A percentile compares a stretch with the other conserved stretches of the same genome.
Evolutionary conservation across 441 rosid species (phyloP).

Genomic region (Dalechampia spathulata): DNA sequence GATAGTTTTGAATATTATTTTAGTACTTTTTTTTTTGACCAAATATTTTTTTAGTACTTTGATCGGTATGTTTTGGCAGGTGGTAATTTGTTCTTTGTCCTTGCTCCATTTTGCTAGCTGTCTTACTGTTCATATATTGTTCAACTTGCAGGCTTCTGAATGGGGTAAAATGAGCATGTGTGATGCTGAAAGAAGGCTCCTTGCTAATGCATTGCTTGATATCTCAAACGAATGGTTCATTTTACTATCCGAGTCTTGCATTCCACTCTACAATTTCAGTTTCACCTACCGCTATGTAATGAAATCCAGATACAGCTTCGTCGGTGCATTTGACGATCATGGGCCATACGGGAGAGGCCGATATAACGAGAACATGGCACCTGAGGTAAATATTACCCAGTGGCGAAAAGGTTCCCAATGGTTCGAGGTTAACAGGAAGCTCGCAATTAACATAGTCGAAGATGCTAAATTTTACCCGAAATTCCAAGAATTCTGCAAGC

Average conservation of each 20-base stretch:
- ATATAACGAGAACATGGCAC: slow-evolving; percentile 82
- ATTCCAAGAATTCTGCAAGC: slow-evolving; percentile 70
- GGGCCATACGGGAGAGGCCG: slow-evolving; percentile 92
- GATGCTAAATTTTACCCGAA: slow-evolving; percentile 64
- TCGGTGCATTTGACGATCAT: slow-evolving; percentile 87
- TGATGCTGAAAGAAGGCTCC: slow-evolving; percentile 88
- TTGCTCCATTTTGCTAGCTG: no score
- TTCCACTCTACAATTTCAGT: slow-evolving; percentile 77
- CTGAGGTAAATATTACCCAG: slow-evolving; percentile 63
- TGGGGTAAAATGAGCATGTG: slow-evolving; percentile 73
- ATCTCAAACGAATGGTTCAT: slow-evolving; percentile 81
- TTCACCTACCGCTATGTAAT: slow-evolving; percentile 69
- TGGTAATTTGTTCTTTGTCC: no score
- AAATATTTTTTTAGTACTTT: no score
- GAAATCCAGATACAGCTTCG: slow-evolving; percentile 64
- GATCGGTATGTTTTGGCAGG: no score
- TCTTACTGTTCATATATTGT: no score
- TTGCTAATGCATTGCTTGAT: slow-evolving; percentile 83
- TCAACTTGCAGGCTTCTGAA: slow-evolving; percentile 32
- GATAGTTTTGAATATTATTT: no score
- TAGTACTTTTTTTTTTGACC: no score
- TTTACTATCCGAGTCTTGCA: slow-evolving; percentile 93
- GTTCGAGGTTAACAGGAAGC: slow-evolving; percentile 72
- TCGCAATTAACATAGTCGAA: slow-evolving; percentile 57
- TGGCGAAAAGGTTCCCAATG: slow-evolving; percentile 98